A percentile compares a stretch with the other conserved stretches of the same genome.
These are phyloP conservation scores for Kluyveromyces sp. DNA, from an alignment of 1,139 yeast species.

Conservation along the genomic window DNA sequence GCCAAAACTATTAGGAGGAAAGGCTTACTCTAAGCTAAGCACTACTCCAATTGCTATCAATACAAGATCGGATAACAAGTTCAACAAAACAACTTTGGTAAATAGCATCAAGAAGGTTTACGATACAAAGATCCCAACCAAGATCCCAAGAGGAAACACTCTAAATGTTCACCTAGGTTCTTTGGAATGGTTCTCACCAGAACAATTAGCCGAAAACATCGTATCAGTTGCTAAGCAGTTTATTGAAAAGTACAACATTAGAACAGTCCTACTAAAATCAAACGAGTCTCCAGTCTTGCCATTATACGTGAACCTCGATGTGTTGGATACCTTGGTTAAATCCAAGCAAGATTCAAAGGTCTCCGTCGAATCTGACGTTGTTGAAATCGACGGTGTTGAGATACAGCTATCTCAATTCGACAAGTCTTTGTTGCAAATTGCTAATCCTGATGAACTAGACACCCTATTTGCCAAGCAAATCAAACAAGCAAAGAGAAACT, in stretches of 20 bases:
- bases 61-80: constrained; percentile 30
- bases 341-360: constrained; percentile 24
- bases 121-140: constrained; percentile 50
- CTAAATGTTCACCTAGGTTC: constrained; percentile 62
- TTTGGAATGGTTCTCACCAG: constrained; percentile 35
- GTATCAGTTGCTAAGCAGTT: constrained; percentile 48
- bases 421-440: constrained; percentile 71
- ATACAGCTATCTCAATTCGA: constrained; percentile 56
- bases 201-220: constrained; percentile 46
- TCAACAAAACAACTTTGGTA: constrained; percentile 49
- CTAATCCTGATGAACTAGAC: constrained; percentile 52
- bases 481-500: constrained; percentile 29
- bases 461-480: constrained; percentile 34
- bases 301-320: constrained; percentile 57
- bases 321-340: constrained; percentile 41
- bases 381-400: constrained; percentile 34
- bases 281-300: constrained; percentile 77
- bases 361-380: constrained; percentile 28
- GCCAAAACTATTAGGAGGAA: constrained; percentile 84
- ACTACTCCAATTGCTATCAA: constrained; percentile 71
- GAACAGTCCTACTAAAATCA: constrained; percentile 64
- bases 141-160: constrained; percentile 70
- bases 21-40: constrained; percentile 55
- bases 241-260: constrained; percentile 39
- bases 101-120: constrained; percentile 52